Base-by-base conservation (phyloP, 805 yeast genomes). In the Tetrapisispora namnaoensis region DNA sequence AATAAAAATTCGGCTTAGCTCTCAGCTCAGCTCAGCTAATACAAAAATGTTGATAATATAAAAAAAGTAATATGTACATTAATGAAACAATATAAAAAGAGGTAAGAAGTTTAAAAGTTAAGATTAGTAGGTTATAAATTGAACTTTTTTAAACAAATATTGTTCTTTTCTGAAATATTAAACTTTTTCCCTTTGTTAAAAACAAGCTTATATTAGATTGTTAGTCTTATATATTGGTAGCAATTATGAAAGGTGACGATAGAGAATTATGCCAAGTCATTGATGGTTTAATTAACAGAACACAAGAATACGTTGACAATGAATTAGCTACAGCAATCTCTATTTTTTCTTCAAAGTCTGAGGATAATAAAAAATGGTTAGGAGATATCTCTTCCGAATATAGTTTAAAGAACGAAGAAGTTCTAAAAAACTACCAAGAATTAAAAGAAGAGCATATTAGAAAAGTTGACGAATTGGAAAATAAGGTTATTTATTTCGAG, bases 401-500 rank as follows among this genome's bases (percentile, higher is more conserved):
- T 60, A 48, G 48, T 43, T 20, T 56, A 48, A 49, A 58, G 55
- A 48, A 53, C 62, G 50, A 67, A 17, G 51, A 51, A 4, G 56
- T 52, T 52, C 34, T 61, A 18, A 49, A 53, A 22, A 61, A 59
- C 3, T 60, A 74, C 16, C 72, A 69, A 39, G 41, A 49, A 7
- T 60, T 70, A 47, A 59, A 54, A 37, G 35, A 46, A 1, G 44
- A 49, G 2, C 51, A 55, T 27, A 13, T 48, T 9, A 45, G 44
- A 1, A 52, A 61, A n/a, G 38, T 73, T 10, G 57, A 53, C 16
- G 46, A 46, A 8, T 42, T 74, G 14, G 76, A 73, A 46, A 41
- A 53, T 2, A 59, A 65, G 35, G 69, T 76, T 2, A 66, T 60
- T 3, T 69, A 69, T 37, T 60, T 80, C 32, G 78, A 75, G 44